phyloP scores from a whole-genome alignment of 148 eudicot species.

The Polygonum aviculare region DNA sequence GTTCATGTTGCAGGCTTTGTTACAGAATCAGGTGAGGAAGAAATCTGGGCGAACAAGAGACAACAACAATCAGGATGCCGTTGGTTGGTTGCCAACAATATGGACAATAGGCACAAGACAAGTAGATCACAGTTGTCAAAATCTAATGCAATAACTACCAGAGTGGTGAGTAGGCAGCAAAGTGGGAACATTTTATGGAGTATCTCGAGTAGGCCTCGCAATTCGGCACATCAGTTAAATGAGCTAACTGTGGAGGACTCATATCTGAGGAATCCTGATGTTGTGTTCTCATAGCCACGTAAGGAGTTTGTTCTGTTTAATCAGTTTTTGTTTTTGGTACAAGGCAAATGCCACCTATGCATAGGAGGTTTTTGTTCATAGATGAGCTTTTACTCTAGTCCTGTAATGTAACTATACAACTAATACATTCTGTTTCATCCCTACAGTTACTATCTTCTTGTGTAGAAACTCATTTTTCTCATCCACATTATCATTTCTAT shows the following conservation, averaged over 20 bases:
- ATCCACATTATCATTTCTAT: neutral
- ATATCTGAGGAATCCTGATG: slow-evolving; percentile 46
- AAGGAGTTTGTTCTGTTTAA: neutral
- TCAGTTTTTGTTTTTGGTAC: neutral
- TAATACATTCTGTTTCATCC: neutral
- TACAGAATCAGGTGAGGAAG: slow-evolving; percentile 18
- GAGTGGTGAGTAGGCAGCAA: slow-evolving; percentile 20
- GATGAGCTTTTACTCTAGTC: neutral
- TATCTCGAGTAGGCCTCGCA: slow-evolving; percentile 24
- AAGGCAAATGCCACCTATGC: neutral
- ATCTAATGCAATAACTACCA: slow-evolving; percentile 25
- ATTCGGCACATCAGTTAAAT: slow-evolving; percentile 12
- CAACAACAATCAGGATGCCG: slow-evolving; percentile 48
- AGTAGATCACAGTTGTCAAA: slow-evolving; percentile 19
- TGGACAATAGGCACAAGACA: slow-evolving; percentile 28
- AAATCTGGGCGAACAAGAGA: slow-evolving; percentile 28
- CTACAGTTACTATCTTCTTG: neutral
- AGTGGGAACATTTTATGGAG: slow-evolving; percentile 41
- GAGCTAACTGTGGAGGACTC: slow-evolving; percentile 19
- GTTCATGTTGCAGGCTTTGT: slow-evolving; percentile 45
- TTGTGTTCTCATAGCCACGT: slow-evolving; percentile 24
- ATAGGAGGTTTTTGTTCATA: neutral
- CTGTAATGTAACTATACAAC: neutral
- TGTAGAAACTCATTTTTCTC: neutral
- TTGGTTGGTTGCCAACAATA: slow-evolving; percentile 56